Conservation (phyloP, 2,329 filamentous ascomycete genomes). For the Dothistroma septosporum region DNA sequence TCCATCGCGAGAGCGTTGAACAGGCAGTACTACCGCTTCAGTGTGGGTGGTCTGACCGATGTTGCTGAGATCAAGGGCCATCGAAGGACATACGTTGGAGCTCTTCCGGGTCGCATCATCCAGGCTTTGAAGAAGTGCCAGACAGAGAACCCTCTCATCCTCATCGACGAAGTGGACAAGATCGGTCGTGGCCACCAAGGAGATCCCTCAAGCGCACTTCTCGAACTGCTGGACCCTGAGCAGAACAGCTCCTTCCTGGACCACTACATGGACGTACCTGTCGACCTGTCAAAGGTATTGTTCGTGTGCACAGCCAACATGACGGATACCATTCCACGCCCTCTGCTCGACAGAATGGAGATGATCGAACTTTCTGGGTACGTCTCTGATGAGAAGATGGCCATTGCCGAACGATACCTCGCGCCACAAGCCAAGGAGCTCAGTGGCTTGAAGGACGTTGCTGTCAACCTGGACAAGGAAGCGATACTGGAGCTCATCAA, state of each 20-base stretch:
- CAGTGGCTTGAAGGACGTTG: constrained; percentile 82
- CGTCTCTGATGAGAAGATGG: constrained; percentile 97
- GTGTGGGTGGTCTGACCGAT: constrained; percentile 91
- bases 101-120: constrained; percentile 91
- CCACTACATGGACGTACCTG: constrained; percentile 97
- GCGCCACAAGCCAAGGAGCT: constrained; percentile 91
- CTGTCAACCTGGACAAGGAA: constrained; percentile 79
- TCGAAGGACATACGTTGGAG: constrained; percentile 91
- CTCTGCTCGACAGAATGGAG: constrained; percentile 94
- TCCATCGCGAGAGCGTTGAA: constrained; percentile 93
- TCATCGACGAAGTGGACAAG: constrained; percentile 98
- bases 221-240: constrained; percentile 92
- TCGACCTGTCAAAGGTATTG: constrained; percentile 93
- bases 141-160: constrained; percentile 92
- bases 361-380: constrained; percentile 95
- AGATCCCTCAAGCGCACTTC: constrained; percentile 86
- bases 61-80: constrained; percentile 99
- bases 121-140: constrained; percentile 98
- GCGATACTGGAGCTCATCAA: constrained; percentile 97
- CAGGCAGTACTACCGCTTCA: constrained; percentile 96
- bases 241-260: constrained; percentile 97
- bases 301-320: constrained; percentile 99
- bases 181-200: constrained; percentile 95
- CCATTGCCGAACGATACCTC: constrained; percentile 89
- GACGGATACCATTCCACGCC: constrained; percentile 94